Evolutionary conservation across 1,284 basidiomycete species (phyloP).

Genomic region (Cutaneotrichosporon dermatis): DNA sequence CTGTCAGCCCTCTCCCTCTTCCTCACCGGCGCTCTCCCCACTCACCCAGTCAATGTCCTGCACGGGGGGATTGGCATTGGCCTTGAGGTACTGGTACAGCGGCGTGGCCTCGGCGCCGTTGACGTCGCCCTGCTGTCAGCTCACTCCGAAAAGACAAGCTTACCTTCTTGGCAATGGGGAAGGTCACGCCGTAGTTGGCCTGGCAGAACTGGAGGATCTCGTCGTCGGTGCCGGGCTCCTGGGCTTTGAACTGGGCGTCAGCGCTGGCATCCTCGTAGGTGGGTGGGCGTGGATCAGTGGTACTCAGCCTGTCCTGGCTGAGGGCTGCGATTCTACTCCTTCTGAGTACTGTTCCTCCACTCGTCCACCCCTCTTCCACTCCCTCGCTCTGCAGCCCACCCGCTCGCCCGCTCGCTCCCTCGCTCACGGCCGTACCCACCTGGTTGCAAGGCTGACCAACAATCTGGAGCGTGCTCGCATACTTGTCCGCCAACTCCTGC

Average conservation of each 20-base stretch:
- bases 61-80: slow-evolving; percentile 40
- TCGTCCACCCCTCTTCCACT: no score
- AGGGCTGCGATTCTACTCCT: no score
- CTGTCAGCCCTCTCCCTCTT: slow-evolving; percentile 18
- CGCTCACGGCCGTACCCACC: slow-evolving; percentile 13
- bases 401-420: no score
- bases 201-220: slow-evolving; percentile 58
- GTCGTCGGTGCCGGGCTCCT: slow-evolving; percentile 71
- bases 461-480: slow-evolving; percentile 69
- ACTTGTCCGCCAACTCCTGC: slow-evolving; percentile 75
- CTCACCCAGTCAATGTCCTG: slow-evolving; percentile 48
- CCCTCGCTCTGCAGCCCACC: no score
- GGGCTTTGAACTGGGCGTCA: slow-evolving; percentile 43
- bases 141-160: not conserved
- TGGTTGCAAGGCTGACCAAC: slow-evolving; percentile 92
- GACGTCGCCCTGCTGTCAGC: slow-evolving; percentile 46
- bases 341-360: no score
- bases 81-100: slow-evolving; percentile 52
- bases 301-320: no score
- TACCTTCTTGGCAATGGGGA: slow-evolving; percentile 74
- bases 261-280: no score
- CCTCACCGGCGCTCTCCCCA: not conserved
- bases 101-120: slow-evolving; percentile 53
- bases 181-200: slow-evolving; percentile 74
- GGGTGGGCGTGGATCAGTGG: no score